Evolutionary conservation across 345 rosid species (phyloP).

Genomic region (Turnera subulata): DNA sequence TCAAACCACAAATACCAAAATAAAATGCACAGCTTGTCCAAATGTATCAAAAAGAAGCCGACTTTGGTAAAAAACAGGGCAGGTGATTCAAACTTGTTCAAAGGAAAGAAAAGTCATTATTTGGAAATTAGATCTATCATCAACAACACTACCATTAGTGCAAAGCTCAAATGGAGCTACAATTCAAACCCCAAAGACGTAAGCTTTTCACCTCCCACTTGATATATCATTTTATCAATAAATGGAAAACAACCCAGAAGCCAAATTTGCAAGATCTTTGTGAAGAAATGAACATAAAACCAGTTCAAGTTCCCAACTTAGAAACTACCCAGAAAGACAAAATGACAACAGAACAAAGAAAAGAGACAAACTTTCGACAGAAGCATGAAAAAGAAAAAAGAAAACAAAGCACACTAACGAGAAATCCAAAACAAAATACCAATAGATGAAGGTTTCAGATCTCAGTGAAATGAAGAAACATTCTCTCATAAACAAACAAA

Average conservation of each 20-base stretch:
- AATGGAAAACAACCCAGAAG: constrained; percentile 8
- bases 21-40: constrained; percentile 1
- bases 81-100: background rate
- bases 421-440: constrained; percentile 3
- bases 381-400: background rate
- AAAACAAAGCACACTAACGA: background rate
- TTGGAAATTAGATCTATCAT: constrained; percentile 1
- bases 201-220: constrained; percentile 5
- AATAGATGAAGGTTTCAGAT: constrained; percentile 5
- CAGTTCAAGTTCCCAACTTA: background rate
- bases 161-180: background rate
- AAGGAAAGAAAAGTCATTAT: background rate
- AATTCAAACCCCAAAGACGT: constrained; percentile 4
- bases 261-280: constrained; percentile 18
- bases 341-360: too few relatives aligned
- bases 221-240: constrained; percentile 11
- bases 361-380: background rate
- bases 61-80: background rate
- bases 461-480: constrained; percentile 8
- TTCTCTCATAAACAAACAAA: background rate
- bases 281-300: background rate
- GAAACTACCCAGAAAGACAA: constrained; percentile 6
- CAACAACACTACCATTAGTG: background rate
- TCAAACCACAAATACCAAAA: background rate
- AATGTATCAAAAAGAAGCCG: background rate